Evolutionary conservation across 176 grass and related monocot genomes (phyloP).

Genomic region (Chrysopogon serrulatus): DNA sequence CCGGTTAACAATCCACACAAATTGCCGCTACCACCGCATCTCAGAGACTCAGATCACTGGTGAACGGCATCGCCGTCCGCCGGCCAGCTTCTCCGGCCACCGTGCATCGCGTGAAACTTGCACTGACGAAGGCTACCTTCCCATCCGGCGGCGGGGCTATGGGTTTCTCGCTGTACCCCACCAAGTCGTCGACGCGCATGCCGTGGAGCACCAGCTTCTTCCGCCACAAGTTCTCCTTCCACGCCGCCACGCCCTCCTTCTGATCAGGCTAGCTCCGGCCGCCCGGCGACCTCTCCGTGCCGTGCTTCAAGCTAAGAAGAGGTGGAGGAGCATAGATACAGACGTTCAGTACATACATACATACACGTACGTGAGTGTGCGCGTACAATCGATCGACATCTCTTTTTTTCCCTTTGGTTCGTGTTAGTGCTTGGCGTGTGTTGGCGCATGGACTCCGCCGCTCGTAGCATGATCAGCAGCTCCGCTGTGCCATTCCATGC

Average conservation of each 20-base stretch:
- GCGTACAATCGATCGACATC: conserved; percentile 8
- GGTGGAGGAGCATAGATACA: background rate
- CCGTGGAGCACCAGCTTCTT: conserved; percentile 96
- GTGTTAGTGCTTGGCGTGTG: conserved; percentile 16
- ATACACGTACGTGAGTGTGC: background rate
- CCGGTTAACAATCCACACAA: conserved; percentile 3
- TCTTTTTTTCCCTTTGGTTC: background rate
- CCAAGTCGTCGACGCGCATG: conserved; percentile 79
- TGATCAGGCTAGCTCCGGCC: conserved; percentile 17
- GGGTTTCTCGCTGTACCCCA: conserved; percentile 65
- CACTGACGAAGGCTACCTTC: background rate
- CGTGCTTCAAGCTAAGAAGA: conserved; percentile 23
- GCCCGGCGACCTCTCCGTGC: background rate
- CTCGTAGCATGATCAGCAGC: conserved; percentile 52
- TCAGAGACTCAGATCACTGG: background rate
- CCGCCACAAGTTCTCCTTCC: conserved; percentile 66
- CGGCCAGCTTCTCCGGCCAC: conserved; percentile 29
- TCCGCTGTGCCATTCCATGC: conserved; percentile 9
- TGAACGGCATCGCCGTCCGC: background rate
- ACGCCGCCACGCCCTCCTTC: conserved; percentile 24
- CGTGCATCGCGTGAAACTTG: background rate
- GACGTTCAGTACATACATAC: background rate
- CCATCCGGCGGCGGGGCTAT: conserved; percentile 16
- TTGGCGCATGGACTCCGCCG: conserved; percentile 39
- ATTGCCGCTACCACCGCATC: background rate